Evolutionary conservation across 768 basidiomycete species (phyloP), one percentile per base, ranked within the genome.

Genomic region (Suillus decipiens): DNA sequence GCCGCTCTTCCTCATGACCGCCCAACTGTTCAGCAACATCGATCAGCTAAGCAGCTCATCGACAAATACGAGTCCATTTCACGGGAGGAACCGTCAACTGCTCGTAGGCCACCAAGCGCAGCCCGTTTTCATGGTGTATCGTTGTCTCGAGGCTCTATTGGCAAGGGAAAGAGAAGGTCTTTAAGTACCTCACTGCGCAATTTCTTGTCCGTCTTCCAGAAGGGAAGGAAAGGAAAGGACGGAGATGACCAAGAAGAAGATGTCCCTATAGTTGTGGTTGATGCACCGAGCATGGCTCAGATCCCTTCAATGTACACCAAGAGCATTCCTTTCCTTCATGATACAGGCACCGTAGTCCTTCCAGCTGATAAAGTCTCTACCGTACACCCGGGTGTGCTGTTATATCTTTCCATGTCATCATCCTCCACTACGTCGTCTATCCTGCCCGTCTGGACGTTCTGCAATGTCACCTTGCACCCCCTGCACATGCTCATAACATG

Each of bases 161-260:
- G 76, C 66, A 81, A 80, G 63, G 80, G 77, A 63, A 86, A 82
- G 69, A 73, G 72, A 57, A 72, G 75, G 10, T 88, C 86, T 5
- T 75, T 90, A 57, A 83, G 87, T 28, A 84, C 84, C 71, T 89
- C 88, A 19, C 75, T 90, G 65, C 81, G 84, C 45, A 89, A 86
- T 66, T 71, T 90, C 36, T 75, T 90, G 50, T 82, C 86, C 6
- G 84, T 85, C 4, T 81, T 89, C 76, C 87, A 81, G 74, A 88
- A 84, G 72, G 51, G 74, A 87, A 84, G 76, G 72, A 74, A 69
- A 60, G 72, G 67, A 60, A 77, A 73, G 57, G 63, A 66, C 55
- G 73, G 66, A 61, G 75, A 74, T 54, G 34, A 53, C 17, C 65
- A 65, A 1, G 73, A 73, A 34, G 74, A 59, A 31, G 36, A 73